A percentile compares a stretch with the other conserved stretches of the same genome.
Conservation (phyloP, 2,329 filamentous ascomycete species). For the Exophiala xenobiotica region DNA sequence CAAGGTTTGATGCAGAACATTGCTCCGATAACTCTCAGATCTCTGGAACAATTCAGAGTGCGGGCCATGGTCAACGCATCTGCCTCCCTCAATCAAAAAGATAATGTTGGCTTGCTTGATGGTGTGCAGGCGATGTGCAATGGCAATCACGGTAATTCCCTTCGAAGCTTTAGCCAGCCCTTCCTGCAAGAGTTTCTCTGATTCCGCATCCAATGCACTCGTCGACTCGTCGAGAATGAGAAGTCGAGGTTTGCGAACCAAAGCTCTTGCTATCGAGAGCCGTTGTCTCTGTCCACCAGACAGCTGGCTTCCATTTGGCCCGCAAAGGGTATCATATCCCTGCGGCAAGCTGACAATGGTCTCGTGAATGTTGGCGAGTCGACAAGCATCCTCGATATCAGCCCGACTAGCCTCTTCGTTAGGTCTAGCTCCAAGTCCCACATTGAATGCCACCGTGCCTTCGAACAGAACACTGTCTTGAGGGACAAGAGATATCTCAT, state of each 20-base stretch:
- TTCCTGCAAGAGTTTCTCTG: slow-evolving; percentile 80
- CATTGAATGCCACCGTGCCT: slow-evolving; percentile 85
- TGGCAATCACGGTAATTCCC: slow-evolving; percentile 81
- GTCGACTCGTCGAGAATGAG: slow-evolving; percentile 88
- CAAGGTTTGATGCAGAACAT: slow-evolving; percentile 9
- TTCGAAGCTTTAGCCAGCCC: slow-evolving; percentile 76
- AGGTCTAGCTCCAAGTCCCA: slow-evolving; percentile 66
- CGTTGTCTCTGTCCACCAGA: slow-evolving; percentile 61
- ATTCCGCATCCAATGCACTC: slow-evolving; percentile 79
- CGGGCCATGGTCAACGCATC: slow-evolving; percentile 82
- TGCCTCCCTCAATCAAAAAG: slow-evolving; percentile 76
- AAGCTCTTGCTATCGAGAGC: slow-evolving; percentile 55
- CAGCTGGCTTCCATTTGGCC: slow-evolving; percentile 54
- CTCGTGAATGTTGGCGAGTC: slow-evolving; percentile 52
- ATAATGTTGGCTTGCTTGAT: slow-evolving; percentile 88
- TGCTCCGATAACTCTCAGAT: slow-evolving; percentile 8
- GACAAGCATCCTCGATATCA: slow-evolving; percentile 72
- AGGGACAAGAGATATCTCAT: slow-evolving; percentile 78
- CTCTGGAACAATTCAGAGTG: slow-evolving; percentile 66
- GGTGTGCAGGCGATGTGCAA: slow-evolving; percentile 83
- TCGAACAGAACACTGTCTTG: slow-evolving; percentile 94
- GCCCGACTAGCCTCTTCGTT: slow-evolving; percentile 66
- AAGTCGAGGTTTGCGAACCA: slow-evolving; percentile 64
- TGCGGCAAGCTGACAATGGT: slow-evolving; percentile 50
- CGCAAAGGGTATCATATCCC: slow-evolving; percentile 54